Conservation (phyloP, 441 rosid genomes). For the Populus hybrid region DNA sequence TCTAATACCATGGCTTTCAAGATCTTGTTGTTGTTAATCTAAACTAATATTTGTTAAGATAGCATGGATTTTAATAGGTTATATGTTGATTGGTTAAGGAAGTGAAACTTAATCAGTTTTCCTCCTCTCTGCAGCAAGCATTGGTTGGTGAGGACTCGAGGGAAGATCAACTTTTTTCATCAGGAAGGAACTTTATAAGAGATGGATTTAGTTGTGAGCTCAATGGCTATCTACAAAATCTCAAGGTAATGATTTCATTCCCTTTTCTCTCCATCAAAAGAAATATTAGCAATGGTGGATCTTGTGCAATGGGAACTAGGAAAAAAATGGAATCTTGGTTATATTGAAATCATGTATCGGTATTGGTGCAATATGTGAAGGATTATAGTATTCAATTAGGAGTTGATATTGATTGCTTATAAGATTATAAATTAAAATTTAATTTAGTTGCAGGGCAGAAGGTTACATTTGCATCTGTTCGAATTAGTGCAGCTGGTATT, state of each 20-base stretch:
- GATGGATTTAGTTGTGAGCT: constrained; percentile 61
- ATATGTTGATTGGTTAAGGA: constrained; percentile 13
- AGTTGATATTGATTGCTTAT: background rate
- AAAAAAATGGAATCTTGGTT: background rate
- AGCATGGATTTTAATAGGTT: background rate
- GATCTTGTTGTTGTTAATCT: background rate
- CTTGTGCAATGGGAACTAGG: background rate
- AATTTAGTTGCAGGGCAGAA: background rate
- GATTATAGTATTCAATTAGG: background rate
- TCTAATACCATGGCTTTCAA: background rate
- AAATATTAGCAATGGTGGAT: background rate
- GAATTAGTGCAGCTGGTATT: background rate
- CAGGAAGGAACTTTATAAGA: constrained; percentile 41
- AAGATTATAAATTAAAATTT: background rate
- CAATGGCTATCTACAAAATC: constrained; percentile 58
- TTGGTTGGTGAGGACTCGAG: constrained; percentile 78
- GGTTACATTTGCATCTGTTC: background rate
- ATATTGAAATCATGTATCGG: background rate
- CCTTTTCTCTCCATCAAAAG: background rate
- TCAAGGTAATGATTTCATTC: constrained; percentile 56
- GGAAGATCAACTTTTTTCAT: constrained; percentile 75
- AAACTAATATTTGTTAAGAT: background rate
- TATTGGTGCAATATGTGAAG: background rate
- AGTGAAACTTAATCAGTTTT: constrained; percentile 19
- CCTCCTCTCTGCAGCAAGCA: constrained; percentile 52